Conservation (phyloP, 495 filamentous ascomycete species). For the Tirmania nivea region DNA sequence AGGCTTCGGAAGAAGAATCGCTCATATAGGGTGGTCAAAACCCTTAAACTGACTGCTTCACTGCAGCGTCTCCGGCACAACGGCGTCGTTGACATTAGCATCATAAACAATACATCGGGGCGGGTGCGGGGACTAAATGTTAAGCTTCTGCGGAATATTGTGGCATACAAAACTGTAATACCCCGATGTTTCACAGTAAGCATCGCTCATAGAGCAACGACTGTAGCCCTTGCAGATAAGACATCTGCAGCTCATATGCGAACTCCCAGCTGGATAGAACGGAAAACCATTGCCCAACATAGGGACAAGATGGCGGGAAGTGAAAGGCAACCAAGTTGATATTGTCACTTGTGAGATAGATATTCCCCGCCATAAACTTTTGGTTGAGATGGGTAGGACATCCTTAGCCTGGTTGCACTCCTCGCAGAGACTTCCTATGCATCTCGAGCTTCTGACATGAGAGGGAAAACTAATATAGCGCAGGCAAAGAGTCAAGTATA, state of each 20-base stretch:
- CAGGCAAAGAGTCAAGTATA: constrained; percentile 24
- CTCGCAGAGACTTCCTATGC: no score
- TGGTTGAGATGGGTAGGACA: constrained; percentile 19
- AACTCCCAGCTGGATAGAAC: constrained; percentile 30
- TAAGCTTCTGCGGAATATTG: constrained; percentile 20
- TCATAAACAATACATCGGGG: constrained; percentile 28
- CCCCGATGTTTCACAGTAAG: neutral
- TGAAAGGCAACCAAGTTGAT: constrained; percentile 26
- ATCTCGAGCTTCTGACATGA: no score
- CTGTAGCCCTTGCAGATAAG: constrained; percentile 28
- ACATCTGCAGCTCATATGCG: constrained; percentile 29
- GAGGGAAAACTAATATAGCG: neutral
- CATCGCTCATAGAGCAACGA: constrained; percentile 1
- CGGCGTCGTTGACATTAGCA: constrained; percentile 31
- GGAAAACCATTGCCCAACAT: constrained; percentile 24
- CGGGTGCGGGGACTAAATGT: constrained; percentile 29
- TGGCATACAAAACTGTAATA: constrained; percentile 30
- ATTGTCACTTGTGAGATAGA: constrained; percentile 31
- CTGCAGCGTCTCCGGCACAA: constrained; percentile 34
- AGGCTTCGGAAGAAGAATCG: constrained; percentile 27
- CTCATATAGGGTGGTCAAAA: constrained; percentile 19
- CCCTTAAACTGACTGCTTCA: constrained; percentile 30
- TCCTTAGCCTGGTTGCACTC: no score
- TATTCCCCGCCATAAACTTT: constrained; percentile 29
- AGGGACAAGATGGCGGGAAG: constrained; percentile 25